Percentiles rank a stretch among this genome's conserved stretches.
Conservation (phyloP, 345 rosid species). For the Aegle marmelos region DNA sequence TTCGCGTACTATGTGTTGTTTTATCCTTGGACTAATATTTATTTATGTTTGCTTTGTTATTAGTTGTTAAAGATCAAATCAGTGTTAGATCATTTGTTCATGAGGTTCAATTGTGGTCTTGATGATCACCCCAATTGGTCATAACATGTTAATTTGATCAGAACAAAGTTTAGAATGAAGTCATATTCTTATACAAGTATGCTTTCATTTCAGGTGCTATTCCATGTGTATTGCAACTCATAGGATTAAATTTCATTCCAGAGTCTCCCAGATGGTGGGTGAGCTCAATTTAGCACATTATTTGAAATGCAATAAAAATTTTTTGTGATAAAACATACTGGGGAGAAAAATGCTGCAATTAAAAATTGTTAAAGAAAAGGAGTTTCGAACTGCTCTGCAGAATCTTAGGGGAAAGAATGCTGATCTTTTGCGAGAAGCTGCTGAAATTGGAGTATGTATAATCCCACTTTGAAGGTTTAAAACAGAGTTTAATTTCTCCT, state of each 20-base stretch:
- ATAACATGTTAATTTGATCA: neutral
- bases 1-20: too few relatives aligned
- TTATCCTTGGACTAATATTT: too few relatives aligned
- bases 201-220: slow-evolving; percentile 31
- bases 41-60: too few relatives aligned
- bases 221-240: slow-evolving; percentile 30
- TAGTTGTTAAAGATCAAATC: too few relatives aligned
- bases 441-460: slow-evolving; percentile 37
- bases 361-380: slow-evolving; percentile 35
- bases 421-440: slow-evolving; percentile 45
- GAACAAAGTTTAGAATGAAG: neutral
- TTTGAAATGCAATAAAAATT: too few relatives aligned
- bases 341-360: slow-evolving; percentile 23
- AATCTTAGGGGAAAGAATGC: slow-evolving; percentile 41
- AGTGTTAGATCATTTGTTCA: too few relatives aligned
- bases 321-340: too few relatives aligned
- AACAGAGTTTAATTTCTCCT: too few relatives aligned
- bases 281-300: neutral
- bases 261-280: slow-evolving; percentile 64
- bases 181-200: too few relatives aligned
- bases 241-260: slow-evolving; percentile 36
- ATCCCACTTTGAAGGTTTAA: neutral
- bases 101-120: too few relatives aligned
- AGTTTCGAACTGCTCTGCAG: slow-evolving; percentile 40
- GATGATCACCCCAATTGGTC: too few relatives aligned